Percentiles rank a stretch among this genome's conserved stretches.
Evolutionary conservation across 306 rosid species (phyloP).

Genomic region (Cucumis cinereus): DNA sequence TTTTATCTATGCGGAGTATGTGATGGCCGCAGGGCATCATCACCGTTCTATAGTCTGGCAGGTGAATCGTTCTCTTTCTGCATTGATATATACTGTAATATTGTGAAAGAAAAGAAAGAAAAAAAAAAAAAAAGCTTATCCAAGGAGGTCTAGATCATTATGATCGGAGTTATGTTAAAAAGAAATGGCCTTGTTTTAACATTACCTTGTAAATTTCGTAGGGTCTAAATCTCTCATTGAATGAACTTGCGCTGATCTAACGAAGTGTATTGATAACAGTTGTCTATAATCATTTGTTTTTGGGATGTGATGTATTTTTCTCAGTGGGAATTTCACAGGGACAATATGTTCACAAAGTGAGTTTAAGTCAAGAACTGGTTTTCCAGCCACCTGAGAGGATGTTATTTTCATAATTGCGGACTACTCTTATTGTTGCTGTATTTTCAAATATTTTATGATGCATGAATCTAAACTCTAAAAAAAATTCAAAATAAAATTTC

Average conservation of each 20-base stretch:
- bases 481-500: not conserved
- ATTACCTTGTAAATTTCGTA: not conserved
- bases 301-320: not conserved
- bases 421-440: not conserved
- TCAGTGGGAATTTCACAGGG: not conserved
- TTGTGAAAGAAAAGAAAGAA: not conserved
- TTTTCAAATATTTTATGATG: not conserved
- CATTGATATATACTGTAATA: not conserved
- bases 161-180: not conserved
- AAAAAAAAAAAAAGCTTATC: not conserved
- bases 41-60: slow-evolving; percentile 96
- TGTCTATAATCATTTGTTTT: not conserved
- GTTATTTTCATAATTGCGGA: not conserved
- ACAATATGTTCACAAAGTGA: not conserved
- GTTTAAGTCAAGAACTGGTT: not conserved
- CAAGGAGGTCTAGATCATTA: not conserved
- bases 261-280: not conserved
- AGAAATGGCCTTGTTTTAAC: not conserved
- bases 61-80: slow-evolving; percentile 25
- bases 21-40: slow-evolving; percentile 91
- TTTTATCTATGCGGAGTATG: slow-evolving; percentile 97
- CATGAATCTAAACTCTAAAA: not conserved
- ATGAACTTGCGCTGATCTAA: not conserved
- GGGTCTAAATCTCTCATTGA: not conserved
- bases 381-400: not conserved